Evolutionary conservation across 805 yeast genomes (phyloP).

Genomic region (Saccharomycodes ludwigii): DNA sequence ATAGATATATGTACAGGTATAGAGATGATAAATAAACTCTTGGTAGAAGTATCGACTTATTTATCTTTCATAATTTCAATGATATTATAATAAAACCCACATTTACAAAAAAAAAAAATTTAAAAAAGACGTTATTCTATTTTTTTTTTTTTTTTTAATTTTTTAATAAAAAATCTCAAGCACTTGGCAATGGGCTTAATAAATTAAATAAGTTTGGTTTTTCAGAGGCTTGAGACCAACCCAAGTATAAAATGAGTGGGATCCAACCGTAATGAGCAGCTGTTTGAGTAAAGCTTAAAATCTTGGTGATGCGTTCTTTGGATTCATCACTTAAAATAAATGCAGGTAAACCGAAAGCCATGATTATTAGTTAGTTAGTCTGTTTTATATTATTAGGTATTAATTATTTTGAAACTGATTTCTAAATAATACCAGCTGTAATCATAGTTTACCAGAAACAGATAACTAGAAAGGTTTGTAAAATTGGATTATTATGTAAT

Average conservation of each 20-base stretch:
- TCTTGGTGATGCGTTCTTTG: constrained; percentile 76
- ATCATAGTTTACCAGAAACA: no score
- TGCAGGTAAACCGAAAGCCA: constrained; percentile 22
- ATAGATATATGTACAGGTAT: no score
- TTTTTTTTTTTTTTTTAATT: not conserved
- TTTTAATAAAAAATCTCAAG: constrained; percentile 9
- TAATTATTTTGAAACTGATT: not conserved
- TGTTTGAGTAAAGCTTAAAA: constrained; percentile 73
- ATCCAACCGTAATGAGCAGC: constrained; percentile 95
- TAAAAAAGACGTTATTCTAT: not conserved
- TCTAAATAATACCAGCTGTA: no score
- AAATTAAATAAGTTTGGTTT: constrained; percentile 63
- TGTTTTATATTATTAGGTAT: not conserved
- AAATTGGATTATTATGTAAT: no score
- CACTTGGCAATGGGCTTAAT: constrained; percentile 27
- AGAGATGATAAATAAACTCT: no score
- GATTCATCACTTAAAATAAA: constrained; percentile 27
- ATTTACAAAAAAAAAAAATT: no score
- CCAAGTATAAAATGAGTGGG: constrained; percentile 87
- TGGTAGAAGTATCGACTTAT: no score
- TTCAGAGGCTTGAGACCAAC: constrained; percentile 70
- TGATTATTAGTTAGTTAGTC: constrained; percentile 3
- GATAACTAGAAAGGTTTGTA: no score
- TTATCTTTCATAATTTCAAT: no score
- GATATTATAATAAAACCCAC: no score